Evolutionary conservation across 345 rosid genomes (phyloP).

Genomic region (Camelina sativa): DNA sequence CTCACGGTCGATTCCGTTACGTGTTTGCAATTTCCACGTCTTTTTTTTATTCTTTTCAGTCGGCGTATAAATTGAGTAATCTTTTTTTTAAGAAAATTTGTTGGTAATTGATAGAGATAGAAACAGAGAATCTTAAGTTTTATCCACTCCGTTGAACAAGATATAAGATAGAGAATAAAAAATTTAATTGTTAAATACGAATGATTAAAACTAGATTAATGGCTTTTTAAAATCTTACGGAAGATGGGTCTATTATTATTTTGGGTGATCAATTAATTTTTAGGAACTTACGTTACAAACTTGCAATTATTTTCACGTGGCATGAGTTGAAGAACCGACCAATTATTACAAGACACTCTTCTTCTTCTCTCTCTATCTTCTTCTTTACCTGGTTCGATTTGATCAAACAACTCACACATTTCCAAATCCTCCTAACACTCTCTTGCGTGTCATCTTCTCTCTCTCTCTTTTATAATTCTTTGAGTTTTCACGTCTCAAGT

Average conservation of each 20-base stretch:
- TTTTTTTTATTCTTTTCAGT: background rate
- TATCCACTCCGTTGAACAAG: conserved; percentile 14
- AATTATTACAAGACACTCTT: conserved; percentile 39
- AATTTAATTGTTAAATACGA: background rate
- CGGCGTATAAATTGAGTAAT: background rate
- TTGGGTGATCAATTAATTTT: background rate
- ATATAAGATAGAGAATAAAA: conserved; percentile 10
- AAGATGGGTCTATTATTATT: conserved; percentile 6
- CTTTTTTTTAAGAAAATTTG: too few species aligned
- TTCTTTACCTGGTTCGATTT: conserved; percentile 2
- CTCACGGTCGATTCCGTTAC: conserved; percentile 31
- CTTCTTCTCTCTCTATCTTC: conserved; percentile 6
- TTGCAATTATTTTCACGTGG: conserved; percentile 38
- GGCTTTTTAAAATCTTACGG: background rate
- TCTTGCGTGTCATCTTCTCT: conserved; percentile 27
- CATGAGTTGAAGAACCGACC: conserved; percentile 22
- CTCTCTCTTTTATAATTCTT: conserved; percentile 11
- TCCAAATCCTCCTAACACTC: background rate
- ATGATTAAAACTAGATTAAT: conserved; percentile 10
- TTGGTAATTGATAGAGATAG: conserved; percentile 13
- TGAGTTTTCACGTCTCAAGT: conserved; percentile 29
- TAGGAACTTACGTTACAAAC: conserved; percentile 19
- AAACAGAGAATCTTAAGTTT: background rate
- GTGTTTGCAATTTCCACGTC: conserved; percentile 26
- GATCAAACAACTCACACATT: conserved; percentile 21